These are phyloP conservation scores for Leucocoprinus leucothites DNA, from an alignment of 768 basidiomycete genomes.

Conservation along the genomic window DNA sequence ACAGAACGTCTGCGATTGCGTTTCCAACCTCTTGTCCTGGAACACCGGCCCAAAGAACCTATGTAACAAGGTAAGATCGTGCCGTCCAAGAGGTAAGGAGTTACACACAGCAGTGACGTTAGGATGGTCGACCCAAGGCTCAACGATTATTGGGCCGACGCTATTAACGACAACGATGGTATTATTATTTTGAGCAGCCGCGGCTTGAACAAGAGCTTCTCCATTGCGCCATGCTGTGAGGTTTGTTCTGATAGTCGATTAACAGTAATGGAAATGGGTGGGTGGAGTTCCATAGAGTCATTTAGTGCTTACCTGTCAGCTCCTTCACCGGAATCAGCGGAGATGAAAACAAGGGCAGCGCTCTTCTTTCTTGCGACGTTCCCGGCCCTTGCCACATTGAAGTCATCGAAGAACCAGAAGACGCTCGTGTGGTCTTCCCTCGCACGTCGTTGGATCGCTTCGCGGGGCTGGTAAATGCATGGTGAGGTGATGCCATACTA, in stretches of 20 bases:
- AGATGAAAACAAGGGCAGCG: constrained; percentile 78
- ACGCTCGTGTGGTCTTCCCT: constrained; percentile 60
- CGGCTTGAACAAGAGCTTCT: constrained; percentile 65
- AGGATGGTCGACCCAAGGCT: constrained; percentile 69
- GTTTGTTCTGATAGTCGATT: constrained; percentile 42
- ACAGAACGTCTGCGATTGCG: constrained; percentile 66
- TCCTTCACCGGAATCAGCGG: constrained; percentile 81
- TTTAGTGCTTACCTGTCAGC: constrained; percentile 54
- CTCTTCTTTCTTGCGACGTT: constrained; percentile 47
- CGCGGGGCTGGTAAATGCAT: constrained; percentile 50
- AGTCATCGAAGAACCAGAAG: constrained; percentile 71
- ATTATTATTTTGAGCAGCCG: constrained; percentile 65
- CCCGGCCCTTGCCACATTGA: constrained; percentile 49
- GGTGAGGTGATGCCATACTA: neutral
- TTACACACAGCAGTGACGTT: constrained; percentile 61
- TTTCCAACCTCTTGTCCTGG: constrained; percentile 71
- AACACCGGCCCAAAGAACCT: constrained; percentile 65
- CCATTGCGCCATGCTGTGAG: constrained; percentile 74
- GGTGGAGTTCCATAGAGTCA: neutral
- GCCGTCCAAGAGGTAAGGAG: too few species aligned
- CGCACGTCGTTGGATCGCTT: constrained; percentile 76
- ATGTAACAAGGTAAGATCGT: neutral
- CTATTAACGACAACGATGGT: constrained; percentile 70
- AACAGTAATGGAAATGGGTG: neutral
- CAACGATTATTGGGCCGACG: constrained; percentile 56